phyloP scores from a whole-genome alignment of 768 basidiomycete genomes.

The Suillus subluteus region DNA sequence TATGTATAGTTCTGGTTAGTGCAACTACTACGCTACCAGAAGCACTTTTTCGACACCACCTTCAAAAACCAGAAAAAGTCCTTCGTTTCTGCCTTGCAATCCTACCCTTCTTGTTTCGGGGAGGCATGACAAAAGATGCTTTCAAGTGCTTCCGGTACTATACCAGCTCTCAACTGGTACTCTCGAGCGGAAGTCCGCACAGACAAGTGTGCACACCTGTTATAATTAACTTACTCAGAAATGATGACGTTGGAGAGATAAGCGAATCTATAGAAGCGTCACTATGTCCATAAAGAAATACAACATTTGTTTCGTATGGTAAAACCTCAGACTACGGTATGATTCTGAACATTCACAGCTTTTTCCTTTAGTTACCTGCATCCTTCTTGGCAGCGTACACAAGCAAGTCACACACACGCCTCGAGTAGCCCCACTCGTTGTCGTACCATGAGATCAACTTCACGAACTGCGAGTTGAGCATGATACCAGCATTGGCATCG shows the following conservation, averaged over 20 bases:
- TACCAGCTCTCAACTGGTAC: no score
- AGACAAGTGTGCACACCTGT: no score
- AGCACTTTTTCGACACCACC: no score
- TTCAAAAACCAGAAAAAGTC: no score
- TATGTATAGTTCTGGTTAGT: no score
- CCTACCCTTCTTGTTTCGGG: no score
- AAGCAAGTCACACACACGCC: slow-evolving; percentile 89
- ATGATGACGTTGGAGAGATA: not conserved
- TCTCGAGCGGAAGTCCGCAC: no score
- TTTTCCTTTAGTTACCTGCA: slow-evolving; percentile 20
- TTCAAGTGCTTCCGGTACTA: no score
- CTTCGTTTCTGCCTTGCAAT: no score
- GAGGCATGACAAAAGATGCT: no score
- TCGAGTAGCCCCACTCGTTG: slow-evolving; percentile 95
- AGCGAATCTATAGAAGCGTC: not conserved
- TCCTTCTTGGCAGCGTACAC: slow-evolving; percentile 81
- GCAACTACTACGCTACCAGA: no score
- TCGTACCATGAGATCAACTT: slow-evolving; percentile 97
- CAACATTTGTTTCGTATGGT: slow-evolving; percentile 5
- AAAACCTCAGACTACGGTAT: not conserved
- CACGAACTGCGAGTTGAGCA: slow-evolving; percentile 90
- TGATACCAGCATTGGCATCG: slow-evolving; percentile 91
- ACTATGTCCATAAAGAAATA: not conserved
- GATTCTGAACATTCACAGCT: slow-evolving; percentile 11
- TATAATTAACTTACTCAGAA: not conserved